A percentile compares a stretch with the other conserved stretches of the same genome.
Evolutionary conservation across 2,329 filamentous ascomycete species (phyloP).

Genomic region (Tolypocladium ophioglossoides): DNA sequence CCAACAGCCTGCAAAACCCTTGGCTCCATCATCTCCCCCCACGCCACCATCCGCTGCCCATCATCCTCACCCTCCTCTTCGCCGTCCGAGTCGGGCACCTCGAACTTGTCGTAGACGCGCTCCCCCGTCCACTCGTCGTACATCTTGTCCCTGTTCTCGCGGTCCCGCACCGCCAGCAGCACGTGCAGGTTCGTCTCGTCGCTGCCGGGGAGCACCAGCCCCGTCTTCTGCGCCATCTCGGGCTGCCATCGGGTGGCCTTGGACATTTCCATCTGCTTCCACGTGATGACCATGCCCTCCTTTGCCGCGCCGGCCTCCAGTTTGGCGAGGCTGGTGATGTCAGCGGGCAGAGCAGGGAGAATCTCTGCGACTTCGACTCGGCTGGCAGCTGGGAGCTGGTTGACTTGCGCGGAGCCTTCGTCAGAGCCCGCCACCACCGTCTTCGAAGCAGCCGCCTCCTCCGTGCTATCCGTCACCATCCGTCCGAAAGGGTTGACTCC

Average conservation of each 20-base stretch:
- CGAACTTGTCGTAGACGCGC: slow-evolving; percentile 68
- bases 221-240: slow-evolving; percentile 52
- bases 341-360: slow-evolving; percentile 49
- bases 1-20: slow-evolving; percentile 43
- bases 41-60: slow-evolving; percentile 48
- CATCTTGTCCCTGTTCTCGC: slow-evolving; percentile 43
- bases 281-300: slow-evolving; percentile 56
- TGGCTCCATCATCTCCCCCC: slow-evolving; percentile 56
- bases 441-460: background rate
- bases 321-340: slow-evolving; percentile 40
- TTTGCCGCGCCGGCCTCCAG: slow-evolving; percentile 38
- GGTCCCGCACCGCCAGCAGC: slow-evolving; percentile 58
- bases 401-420: background rate
- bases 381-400: background rate
- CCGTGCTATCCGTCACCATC: background rate
- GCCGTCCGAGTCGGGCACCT: slow-evolving; percentile 55
- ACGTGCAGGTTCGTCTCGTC: slow-evolving; percentile 45
- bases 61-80: slow-evolving; percentile 49
- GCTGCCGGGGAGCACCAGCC: slow-evolving; percentile 46
- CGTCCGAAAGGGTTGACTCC: background rate
- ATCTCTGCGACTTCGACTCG: slow-evolving; percentile 35
- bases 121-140: slow-evolving; percentile 60
- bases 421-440: background rate
- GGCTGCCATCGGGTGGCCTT: slow-evolving; percentile 57
- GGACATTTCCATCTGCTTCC: slow-evolving; percentile 53